Evolutionary conservation across 1,284 basidiomycete genomes (phyloP), one percentile per base, ranked within the genome.

Genomic region (Cryptococcus sp.): DNA sequence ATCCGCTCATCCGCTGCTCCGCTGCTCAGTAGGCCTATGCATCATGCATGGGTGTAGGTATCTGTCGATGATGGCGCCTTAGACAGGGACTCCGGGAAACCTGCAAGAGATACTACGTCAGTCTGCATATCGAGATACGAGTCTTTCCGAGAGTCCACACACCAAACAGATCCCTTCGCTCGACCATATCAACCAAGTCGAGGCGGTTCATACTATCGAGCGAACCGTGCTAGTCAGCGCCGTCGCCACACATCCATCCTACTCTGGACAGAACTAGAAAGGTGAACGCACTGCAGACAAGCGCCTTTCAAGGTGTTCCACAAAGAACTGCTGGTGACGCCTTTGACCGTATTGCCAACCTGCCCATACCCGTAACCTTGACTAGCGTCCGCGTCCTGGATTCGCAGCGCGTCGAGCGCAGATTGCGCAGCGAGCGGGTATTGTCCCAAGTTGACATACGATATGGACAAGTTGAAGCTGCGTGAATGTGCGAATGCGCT

Each of bases 381-480:
- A 38, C 85, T 85, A 59, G 80, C 77, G 56, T 93, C 91, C 50
- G 85, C 86, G 61, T 94, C 90, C 74, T 95, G 92, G 22, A 95
- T 81, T 27, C 88, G 82, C 5, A 96, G 82, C 10, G 93, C 91
- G 72, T 93, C 90, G 16, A 94, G 80, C 48, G 94, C 87, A 66
- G 93, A 88, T 47, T 88, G 86, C 15, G 88, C 88, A 0, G 91
- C 92, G 71, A 93, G 88, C 47, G 87, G 84, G 72, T 91, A 91
- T 63, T 86, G 85, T 85, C 91, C 83, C 53, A 95, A 83, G 75
- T 92, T 94, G 74, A 92, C 89, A 72, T 87, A 91, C 1, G 91
- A 89, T 63, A 95, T 95, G 23, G 91, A 93, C 19, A 95, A 82
- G 77, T 96, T 95, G 78, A 90, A 95, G 64, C 91, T 90, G 47